Base-by-base conservation (phyloP, 768 basidiomycete genomes). In the Exidia glandulosa region DNA sequence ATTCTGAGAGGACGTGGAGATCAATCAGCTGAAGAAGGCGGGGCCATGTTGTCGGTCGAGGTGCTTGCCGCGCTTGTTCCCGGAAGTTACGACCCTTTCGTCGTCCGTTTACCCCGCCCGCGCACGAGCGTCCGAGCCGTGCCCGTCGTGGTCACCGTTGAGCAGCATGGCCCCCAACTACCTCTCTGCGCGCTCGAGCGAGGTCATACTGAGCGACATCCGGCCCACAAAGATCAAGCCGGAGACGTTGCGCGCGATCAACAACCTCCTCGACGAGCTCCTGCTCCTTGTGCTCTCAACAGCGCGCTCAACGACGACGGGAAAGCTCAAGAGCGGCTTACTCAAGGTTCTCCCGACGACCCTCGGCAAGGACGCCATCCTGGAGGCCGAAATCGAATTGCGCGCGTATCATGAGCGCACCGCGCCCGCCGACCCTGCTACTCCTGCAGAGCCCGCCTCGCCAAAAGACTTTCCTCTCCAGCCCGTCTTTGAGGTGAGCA, bases 351-450 rank as follows among this genome's bases (percentile, higher is more conserved):
- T 93, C 31, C 87, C 90, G 7, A 90, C 87, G 4, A 78, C 83
- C 57, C 78, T 96, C 50, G 94, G 93, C 55, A 92, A 96, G 73
- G 90, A 94, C 69, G 93, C 93, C 2, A 76, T 95, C 19, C 76
- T 94, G 56, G 94, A 97, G 73, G 94, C 94, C 0, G 94, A 97
- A 68, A 78, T 97, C 47, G 94, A 96, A 70, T 71, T 96, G 52
- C 80, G 90, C 67, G 90, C 90, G 7, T 94, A 94, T 75, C 88
- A 86, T 82, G 90, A 91, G 65, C 80, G 85, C 59, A 89, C 84
- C 12, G 68, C 73, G 47, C 74, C 78, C 54, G 67, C 72, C 57
- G 59, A 58, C 25, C 72, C 69, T 1, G 64, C 69, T 30, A 27
- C 27, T 2, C 27, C 62, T 45, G 4, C 55, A 36, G 65, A 74